phyloP scores from a whole-genome alignment of 2,329 filamentous ascomycete genomes.

The Calonectria henricotiae region DNA sequence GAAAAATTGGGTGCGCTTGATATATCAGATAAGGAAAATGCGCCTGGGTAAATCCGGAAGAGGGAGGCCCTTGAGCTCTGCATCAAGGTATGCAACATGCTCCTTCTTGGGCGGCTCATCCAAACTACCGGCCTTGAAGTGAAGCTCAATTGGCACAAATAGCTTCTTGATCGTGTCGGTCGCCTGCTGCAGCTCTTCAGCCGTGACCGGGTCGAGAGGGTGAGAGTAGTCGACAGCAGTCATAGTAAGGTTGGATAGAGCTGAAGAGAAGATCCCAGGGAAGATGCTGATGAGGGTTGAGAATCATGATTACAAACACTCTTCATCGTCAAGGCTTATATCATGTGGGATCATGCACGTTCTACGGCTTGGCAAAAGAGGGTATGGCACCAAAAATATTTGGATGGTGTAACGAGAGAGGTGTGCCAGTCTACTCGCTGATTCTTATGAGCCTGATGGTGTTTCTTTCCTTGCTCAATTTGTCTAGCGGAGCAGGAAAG shows the following conservation, averaged over 20 bases:
- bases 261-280: background rate
- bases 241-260: constrained; percentile 10
- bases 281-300: constrained; percentile 6
- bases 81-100: constrained; percentile 29
- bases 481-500: constrained; percentile 30
- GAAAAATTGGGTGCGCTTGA: constrained; percentile 35
- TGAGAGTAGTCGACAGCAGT: constrained; percentile 31
- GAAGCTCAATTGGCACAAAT: constrained; percentile 32
- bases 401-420: constrained; percentile 66
- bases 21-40: constrained; percentile 40
- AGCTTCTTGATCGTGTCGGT: constrained; percentile 35
- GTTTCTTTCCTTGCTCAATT: constrained; percentile 40
- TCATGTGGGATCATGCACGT: constrained; percentile 68
- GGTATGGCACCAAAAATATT: constrained; percentile 69
- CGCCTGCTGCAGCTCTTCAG: constrained; percentile 34
- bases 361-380: constrained; percentile 70
- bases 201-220: constrained; percentile 38
- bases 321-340: constrained; percentile 14
- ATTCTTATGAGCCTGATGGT: constrained; percentile 41
- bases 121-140: constrained; percentile 39
- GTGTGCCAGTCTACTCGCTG: constrained; percentile 53
- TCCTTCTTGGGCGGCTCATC: constrained; percentile 38
- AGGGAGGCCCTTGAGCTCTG: constrained; percentile 32
- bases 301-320: constrained; percentile 10
- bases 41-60: constrained; percentile 30